Evolutionary conservation across 2,329 filamentous ascomycete species (phyloP).

Genomic region (Penicillium griseofulvum): DNA sequence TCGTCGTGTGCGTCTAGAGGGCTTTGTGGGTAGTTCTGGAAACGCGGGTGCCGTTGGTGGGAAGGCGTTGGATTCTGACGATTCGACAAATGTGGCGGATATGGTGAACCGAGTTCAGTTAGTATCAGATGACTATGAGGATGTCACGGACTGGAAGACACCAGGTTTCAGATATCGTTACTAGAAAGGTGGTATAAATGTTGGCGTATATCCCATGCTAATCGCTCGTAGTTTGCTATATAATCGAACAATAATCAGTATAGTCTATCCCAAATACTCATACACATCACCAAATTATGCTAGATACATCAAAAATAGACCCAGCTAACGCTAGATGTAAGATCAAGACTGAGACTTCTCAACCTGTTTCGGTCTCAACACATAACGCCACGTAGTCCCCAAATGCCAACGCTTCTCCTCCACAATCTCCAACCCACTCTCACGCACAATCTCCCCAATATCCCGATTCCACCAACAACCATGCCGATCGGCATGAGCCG

Average conservation of each 20-base stretch:
- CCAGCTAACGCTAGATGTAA: not conserved
- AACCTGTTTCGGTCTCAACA: slow-evolving; percentile 34
- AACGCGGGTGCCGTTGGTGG: slow-evolving; percentile 42
- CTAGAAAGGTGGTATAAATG: not conserved
- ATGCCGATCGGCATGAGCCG: slow-evolving; percentile 49
- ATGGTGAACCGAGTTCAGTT: slow-evolving; percentile 35
- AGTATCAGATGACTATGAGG: slow-evolving; percentile 52
- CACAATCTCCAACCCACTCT: slow-evolving; percentile 49
- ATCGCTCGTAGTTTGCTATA: not conserved
- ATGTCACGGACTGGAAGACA: slow-evolving; percentile 60
- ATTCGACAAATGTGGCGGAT: slow-evolving; percentile 37
- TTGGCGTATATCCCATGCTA: not conserved
- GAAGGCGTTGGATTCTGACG: slow-evolving; percentile 44
- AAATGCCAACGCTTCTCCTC: slow-evolving; percentile 48
- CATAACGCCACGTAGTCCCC: slow-evolving; percentile 49
- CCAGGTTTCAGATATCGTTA: slow-evolving; percentile 58
- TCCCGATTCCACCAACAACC: slow-evolving; percentile 56
- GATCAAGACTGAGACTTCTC: slow-evolving; percentile 1
- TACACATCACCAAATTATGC: slow-evolving; percentile 1
- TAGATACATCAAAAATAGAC: not conserved
- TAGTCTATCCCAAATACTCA: not conserved
- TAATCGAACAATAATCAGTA: not conserved
- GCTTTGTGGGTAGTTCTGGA: slow-evolving; percentile 18
- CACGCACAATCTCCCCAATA: slow-evolving; percentile 47
- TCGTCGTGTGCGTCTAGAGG: slow-evolving; percentile 43